Evolutionary conservation across 2,329 filamentous ascomycete species (phyloP), one percentile per base, ranked within the genome.

Genomic region (Coniosporium tulheliwenetii): DNA sequence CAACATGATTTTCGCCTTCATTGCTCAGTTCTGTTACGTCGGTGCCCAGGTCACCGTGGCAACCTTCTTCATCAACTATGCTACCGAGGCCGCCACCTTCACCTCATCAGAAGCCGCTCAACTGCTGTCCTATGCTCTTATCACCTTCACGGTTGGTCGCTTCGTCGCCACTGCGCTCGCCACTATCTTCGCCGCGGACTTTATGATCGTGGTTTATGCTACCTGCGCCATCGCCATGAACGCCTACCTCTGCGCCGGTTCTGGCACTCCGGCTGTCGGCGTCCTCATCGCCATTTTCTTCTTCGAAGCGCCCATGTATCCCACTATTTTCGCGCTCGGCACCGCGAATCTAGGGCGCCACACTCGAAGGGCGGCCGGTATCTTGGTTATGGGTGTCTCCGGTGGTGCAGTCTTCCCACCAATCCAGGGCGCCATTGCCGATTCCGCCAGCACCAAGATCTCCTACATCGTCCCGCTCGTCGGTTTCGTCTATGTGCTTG

Each of bases 391-490:
- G 57, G 56, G 56, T 37, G 57, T 60, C 9, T 54, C 51, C 12
- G 56, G 57, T 26, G 52, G 51, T 19, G 54, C 54, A 15, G 54
- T 58, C 37, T 59, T 60, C 47, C 52, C 55, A n/a, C 56, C 56
- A 4, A 57, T 59, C 40, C 55, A 57, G 44, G 57, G 55, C 41
- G 58, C 56, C 39, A 53, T 65, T 36, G 62, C 61, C 34, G 60
- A 63, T 44, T 48, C 57, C 5, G 57, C 50, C 36, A 52, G 48
- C 41, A 66, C 60, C 19, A 49, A 60, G 5, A 62, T 64, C 50
- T 64, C 61, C 10, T 66, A 65, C 50, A 41, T 66, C 16, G 62
- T 66, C 1, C 63, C 64, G 5, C 51, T 65, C 10, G 54, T 62
- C 40, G 63, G 63, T 15, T 67, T 67, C 50, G 42, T 60, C 30